Evolutionary conservation across 2,329 filamentous ascomycete genomes (phyloP), one percentile per base, ranked within the genome.

Genomic region (Aureobasidium zeae): DNA sequence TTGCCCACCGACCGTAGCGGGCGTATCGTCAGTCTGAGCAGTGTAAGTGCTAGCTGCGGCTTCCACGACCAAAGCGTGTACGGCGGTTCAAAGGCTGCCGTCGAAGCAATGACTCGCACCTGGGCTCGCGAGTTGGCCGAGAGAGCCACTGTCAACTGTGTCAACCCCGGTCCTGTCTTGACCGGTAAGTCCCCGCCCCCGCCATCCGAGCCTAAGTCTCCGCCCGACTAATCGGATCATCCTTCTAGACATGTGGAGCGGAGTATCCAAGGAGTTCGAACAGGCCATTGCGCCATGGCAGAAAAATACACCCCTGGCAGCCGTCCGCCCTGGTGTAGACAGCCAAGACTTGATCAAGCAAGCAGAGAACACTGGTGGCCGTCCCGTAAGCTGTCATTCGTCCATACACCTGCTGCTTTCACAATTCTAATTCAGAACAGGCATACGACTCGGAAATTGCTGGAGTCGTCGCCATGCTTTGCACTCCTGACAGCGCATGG

Each of bases 381-480:
- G 77, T 44, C 73, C 70, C 38, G 58, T 60, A 37, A 52, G 57
- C 55, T 19, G 6, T n/a, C n/a, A n/a, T n/a, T n/a, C n/a, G n/a
- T n/a, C n/a, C n/a, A n/a, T n/a, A 73, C 1, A 71, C 75, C 12
- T 22, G 11, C 16, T 15, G 12, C 22, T 20, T 15, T 11, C 7
- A 8, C 15, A 4, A 19, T 2, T 2, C 2, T 16, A 25, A 5
- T 13, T 15, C 21, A 8, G 6, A 19, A 5, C 19, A 60, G 56
- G 83, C 72, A 3, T 84, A 83, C 57, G 73, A 77, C 21, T 65
- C 70, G 37, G 84, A 89, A 65, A 71, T 89, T 60, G 84, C 82
- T 0, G 84, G 83, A 1, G 73, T 86, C 4, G 79, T 87, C 13
- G 82, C 74, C 2, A 86, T 88, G 81, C 63, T 88, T 16, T 86